Evolutionary conservation across 768 basidiomycete genomes (phyloP), one percentile per base, ranked within the genome.

Genomic region (Neoboletus subvelutipes): DNA sequence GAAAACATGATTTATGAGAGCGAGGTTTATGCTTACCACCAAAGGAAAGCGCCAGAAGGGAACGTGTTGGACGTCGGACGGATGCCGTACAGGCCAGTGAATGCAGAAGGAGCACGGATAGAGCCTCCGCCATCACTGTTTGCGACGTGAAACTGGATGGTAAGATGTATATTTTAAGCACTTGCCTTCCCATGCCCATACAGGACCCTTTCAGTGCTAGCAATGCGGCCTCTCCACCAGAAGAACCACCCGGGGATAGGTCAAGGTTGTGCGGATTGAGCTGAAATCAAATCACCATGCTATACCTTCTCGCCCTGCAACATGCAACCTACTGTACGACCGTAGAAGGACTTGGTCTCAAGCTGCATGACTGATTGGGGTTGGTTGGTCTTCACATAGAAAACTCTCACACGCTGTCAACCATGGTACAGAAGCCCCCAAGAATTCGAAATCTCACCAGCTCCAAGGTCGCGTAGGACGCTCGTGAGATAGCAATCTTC

Each of bases 171-270:
- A 28, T 18, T 64, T 53, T 68, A 69, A 7, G 0, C 22, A 64
- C 67, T 60, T 40, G 51, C 69, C 75, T 77, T 33, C 80, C 78
- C 26, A 81, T 66, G 7, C 81, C 78, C 28, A 82, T 58, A 31
- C 76, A 75, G 20, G 75, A 72, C 33, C 80, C 80, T 34, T 75
- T 75, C 55, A 82, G 57, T 5, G 79, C 79, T 3, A 83, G 47
- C 1, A 83, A 61, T 0, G 82, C 80, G 4, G 75, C 72, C 64
- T 82, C 83, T 29, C 82, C 82, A 7, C 82, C 82, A 3, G 77
- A 78, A 9, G 80, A 81, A n/a, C 83, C 83, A 12, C 83, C 81
- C 1, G 75, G 64, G 0, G 77, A 79, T 22, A 80, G 64, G 10
- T 66, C 50, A 2, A 74, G 67, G 58, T 82, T 81, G 66, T 70